Conservation (phyloP, 352 stramenopile genomes). For the Phytophthora ramorum region DNA sequence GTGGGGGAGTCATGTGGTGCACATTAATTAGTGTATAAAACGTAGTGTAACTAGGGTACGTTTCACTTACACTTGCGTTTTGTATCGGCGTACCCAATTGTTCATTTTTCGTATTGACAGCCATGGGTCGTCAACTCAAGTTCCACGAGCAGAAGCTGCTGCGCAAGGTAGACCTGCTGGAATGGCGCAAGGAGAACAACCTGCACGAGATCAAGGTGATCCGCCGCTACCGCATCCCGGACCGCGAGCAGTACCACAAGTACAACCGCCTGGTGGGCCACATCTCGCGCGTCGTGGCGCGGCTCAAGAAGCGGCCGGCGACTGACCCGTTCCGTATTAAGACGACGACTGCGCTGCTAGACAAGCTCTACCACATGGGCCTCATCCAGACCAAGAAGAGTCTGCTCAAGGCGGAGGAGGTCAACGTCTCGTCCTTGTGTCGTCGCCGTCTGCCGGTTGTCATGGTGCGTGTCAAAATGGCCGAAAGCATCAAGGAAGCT, state of each 20-base stretch:
- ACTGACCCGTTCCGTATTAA: slow-evolving; percentile 97
- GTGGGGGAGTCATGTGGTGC: slow-evolving; percentile 24
- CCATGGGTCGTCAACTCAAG: slow-evolving; percentile 92
- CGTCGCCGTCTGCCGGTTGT: slow-evolving; percentile 97
- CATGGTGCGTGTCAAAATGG: slow-evolving; percentile 99
- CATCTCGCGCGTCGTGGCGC: slow-evolving; percentile 93
- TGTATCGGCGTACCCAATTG: slow-evolving; percentile 15
- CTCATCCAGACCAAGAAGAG: slow-evolving; percentile 97
- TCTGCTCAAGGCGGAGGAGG: slow-evolving; percentile 96
- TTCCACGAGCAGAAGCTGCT: slow-evolving; percentile 99
- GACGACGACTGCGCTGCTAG: slow-evolving; percentile 95
- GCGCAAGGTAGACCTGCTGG: slow-evolving; percentile 98
- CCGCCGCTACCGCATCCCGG: slow-evolving; percentile 97
- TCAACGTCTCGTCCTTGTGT: slow-evolving; percentile 96
- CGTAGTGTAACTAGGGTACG: slow-evolving; percentile 13
- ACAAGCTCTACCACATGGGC: slow-evolving; percentile 99
- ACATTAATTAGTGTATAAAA: neutral
- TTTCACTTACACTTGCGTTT: slow-evolving; percentile 9
- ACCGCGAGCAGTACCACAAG: slow-evolving; percentile 98
- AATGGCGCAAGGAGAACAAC: slow-evolving; percentile 99
- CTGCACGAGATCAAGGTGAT: slow-evolving; percentile 98
- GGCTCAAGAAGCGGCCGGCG: slow-evolving; percentile 95
- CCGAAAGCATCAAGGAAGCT: slow-evolving; percentile 97
- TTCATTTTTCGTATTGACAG: slow-evolving; percentile 2
- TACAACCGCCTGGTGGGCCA: slow-evolving; percentile 98